phyloP scores from a whole-genome alignment of 1,284 basidiomycete genomes.

The Xerocomus nothofagi region DNA sequence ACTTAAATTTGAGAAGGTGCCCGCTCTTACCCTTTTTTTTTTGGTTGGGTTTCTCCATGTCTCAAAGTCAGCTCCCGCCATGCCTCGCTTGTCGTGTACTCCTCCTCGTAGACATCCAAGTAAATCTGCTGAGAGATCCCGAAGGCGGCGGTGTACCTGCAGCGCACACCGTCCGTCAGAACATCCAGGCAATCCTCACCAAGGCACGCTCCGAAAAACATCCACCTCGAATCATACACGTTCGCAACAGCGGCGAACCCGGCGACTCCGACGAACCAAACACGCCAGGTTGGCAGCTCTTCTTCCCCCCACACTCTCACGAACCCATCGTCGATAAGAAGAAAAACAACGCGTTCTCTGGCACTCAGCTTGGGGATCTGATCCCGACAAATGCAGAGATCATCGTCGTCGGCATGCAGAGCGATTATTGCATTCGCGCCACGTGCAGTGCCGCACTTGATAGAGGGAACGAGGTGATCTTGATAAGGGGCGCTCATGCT shows the following conservation, averaged over 20 bases:
- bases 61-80: constrained; percentile 20
- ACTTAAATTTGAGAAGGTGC: constrained; percentile 15
- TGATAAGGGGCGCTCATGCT: constrained; percentile 63
- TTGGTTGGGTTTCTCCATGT: constrained; percentile 21
- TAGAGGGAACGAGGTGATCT: constrained; percentile 62
- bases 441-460: constrained; percentile 63
- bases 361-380: constrained; percentile 50
- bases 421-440: constrained; percentile 63
- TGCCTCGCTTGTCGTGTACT: constrained; percentile 46
- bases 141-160: constrained; percentile 55
- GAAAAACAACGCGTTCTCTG: constrained; percentile 69
- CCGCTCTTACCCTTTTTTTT: neutral
- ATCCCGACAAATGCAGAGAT: constrained; percentile 55
- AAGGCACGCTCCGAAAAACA: constrained; percentile 48
- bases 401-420: constrained; percentile 64
- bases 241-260: constrained; percentile 59
- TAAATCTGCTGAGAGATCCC: constrained; percentile 47
- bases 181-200: constrained; percentile 51
- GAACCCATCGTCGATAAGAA: constrained; percentile 62
- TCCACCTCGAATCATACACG: constrained; percentile 61
- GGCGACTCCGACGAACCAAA: constrained; percentile 59
- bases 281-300: constrained; percentile 57
- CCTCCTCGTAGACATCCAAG: constrained; percentile 61
- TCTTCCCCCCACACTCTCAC: constrained; percentile 46
- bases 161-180: constrained; percentile 42